Percentiles rank a stretch among this genome's conserved stretches.
Evolutionary conservation across 108 stramenopile species (phyloP).

Genomic region (Conticribra guillardii): DNA sequence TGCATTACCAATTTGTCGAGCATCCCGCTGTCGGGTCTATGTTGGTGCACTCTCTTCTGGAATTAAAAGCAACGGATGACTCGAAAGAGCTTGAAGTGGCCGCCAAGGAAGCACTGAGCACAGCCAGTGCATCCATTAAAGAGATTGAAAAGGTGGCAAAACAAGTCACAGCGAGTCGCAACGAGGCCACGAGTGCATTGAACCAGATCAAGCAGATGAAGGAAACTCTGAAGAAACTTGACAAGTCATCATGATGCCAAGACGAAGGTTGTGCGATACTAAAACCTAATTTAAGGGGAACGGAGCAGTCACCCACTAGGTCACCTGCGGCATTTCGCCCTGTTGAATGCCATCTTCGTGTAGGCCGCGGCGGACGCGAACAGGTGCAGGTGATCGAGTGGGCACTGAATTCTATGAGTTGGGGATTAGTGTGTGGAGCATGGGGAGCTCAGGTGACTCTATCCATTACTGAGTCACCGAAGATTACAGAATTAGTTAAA

Average conservation of each 20-base stretch:
- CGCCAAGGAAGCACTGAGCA: background rate
- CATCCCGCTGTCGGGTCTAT: conserved; percentile 5
- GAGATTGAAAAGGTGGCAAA: too few species aligned
- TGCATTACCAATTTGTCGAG: background rate
- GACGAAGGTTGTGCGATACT: background rate
- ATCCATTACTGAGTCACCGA: too few species aligned
- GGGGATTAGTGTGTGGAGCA: conserved; percentile 3
- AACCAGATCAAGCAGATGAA: too few species aligned
- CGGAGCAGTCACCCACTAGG: background rate
- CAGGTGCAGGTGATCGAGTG: background rate
- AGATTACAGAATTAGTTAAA: too few species aligned
- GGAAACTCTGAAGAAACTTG: too few species aligned
- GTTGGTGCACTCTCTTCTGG: conserved; percentile 1
- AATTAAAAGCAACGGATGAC: background rate
- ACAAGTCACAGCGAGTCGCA: too few species aligned
- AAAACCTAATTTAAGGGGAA: background rate
- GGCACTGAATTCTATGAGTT: background rate
- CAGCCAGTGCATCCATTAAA: too few species aligned
- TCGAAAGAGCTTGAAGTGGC: background rate
- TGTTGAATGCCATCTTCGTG: background rate
- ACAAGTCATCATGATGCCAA: too few species aligned
- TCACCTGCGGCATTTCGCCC: background rate
- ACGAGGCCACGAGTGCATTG: too few species aligned
- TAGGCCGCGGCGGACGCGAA: background rate
- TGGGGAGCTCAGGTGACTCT: conserved; percentile 12